Conservation (phyloP, 768 basidiomycete species). For the Botryobasidium botryosum region DNA sequence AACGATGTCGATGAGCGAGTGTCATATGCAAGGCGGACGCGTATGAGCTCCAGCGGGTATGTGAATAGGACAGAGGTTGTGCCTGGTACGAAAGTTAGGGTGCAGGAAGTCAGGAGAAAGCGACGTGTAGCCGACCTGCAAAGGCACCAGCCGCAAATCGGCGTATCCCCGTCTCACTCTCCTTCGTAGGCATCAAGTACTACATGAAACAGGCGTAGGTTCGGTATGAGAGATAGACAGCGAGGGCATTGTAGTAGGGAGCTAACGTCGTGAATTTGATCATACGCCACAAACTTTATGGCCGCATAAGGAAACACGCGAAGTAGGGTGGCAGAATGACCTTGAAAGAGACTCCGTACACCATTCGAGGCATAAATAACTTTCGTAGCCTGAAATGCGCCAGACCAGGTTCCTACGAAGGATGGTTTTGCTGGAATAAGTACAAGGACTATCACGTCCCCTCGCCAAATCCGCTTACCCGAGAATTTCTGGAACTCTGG, state of each 20-base stretch:
- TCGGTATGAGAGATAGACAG: background rate
- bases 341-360: slow-evolving; percentile 72
- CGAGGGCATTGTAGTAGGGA: background rate
- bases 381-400: slow-evolving; percentile 58
- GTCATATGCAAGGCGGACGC: slow-evolving; percentile 88
- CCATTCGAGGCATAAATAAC: slow-evolving; percentile 44
- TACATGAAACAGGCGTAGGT: slow-evolving; percentile 18
- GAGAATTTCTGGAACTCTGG: slow-evolving; percentile 89
- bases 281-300: slow-evolving; percentile 95
- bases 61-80: slow-evolving; percentile 79
- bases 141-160: slow-evolving; percentile 78
- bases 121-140: slow-evolving; percentile 41
- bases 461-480: slow-evolving; percentile 31
- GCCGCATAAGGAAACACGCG: slow-evolving; percentile 95
- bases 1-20: slow-evolving; percentile 28
- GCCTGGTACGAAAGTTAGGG: slow-evolving; percentile 27
- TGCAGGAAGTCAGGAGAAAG: slow-evolving; percentile 3
- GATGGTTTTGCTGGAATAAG: slow-evolving; percentile 21
- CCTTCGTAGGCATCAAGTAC: slow-evolving; percentile 73
- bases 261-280: slow-evolving; percentile 61
- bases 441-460: slow-evolving; percentile 12
- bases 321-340: slow-evolving; percentile 86
- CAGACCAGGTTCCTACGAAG: slow-evolving; percentile 65
- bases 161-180: slow-evolving; percentile 56
- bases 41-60: slow-evolving; percentile 88